Base-by-base conservation (phyloP, 1,139 yeast genomes). In the Sugiyamaella neomexicana region DNA sequence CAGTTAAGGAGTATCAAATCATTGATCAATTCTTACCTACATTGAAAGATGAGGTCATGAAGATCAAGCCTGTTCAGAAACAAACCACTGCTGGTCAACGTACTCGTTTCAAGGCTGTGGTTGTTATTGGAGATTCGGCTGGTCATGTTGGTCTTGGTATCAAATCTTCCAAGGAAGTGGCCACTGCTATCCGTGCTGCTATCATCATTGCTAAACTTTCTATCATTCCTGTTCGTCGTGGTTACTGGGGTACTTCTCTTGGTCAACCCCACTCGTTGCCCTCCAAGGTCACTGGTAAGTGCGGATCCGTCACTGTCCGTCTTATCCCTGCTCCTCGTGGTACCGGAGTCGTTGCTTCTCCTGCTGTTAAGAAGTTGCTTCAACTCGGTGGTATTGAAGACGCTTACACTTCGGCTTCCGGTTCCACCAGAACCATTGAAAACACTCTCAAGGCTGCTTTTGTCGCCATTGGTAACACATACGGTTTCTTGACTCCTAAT, bases 51-150 rank as follows among this genome's bases (percentile, higher is more conserved):
- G 97, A 93, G 81, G 98, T 95, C 75, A 93, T 93, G 99, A 90
- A 90, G 89, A 93, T 93, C 82, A 87, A 95, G 85, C 96, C 99
- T 69, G 99, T 93, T 71, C 99, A 93, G 83, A 93, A 93, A 86
- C 99, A 93, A 83, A 93, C 99, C 85, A 86, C 97, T 82, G 99
- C 99, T 73, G 99, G 99, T 90, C 99, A 93, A 86, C 93, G 99
- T 86, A 93, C 99, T 81, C 90, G 99, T 85, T 91, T 93, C 88
- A 95, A 95, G 95, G 99, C 98, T 78, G 96, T 93, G 75, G 98
- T 95, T 76, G 91, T 93, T 75, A 90, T 93, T 77, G 99, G 99
- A 85, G 99, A 95, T 83, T 81, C 91, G 73, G 89, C 90, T 89
- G 99, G 99, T 79, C 99, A 95, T 85, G 97, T 93, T 81, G 99